Evolutionary conservation across 495 filamentous ascomycete species (phyloP).

Genomic region (Aspergillus affinis): DNA sequence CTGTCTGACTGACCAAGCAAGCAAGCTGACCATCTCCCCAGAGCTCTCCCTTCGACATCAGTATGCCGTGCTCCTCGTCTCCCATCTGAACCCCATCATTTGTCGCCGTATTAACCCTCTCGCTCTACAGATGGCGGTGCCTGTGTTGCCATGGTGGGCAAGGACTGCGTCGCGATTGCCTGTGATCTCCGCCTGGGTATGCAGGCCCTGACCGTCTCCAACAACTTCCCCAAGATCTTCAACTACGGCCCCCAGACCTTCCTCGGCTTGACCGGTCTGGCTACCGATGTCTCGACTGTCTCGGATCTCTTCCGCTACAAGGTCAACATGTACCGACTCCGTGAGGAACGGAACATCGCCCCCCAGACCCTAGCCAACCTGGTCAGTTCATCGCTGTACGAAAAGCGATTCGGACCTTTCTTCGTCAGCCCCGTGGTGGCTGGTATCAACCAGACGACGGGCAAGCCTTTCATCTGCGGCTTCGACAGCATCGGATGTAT

Average conservation of each 20-base stretch:
- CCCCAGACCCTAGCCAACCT: conserved; percentile 95
- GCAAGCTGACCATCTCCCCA: conserved; percentile 43
- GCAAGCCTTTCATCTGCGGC: conserved; percentile 95
- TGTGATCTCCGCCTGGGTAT: conserved; percentile 97
- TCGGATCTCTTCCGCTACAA: conserved; percentile 98
- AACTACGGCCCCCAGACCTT: conserved; percentile 87
- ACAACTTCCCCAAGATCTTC: conserved; percentile 99
- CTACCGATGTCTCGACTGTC: conserved; percentile 93
- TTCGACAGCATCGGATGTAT: conserved; percentile 99
- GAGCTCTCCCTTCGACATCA: conserved; percentile 86
- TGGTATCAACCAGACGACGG: conserved; percentile 87
- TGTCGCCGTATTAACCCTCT: conserved; percentile 28
- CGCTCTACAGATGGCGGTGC: conserved; percentile 77
- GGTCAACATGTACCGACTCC: conserved; percentile 98
- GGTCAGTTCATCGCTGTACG: conserved; percentile 85
- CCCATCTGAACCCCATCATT: conserved; percentile 6
- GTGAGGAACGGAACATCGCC: conserved; percentile 93
- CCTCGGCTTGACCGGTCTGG: conserved; percentile 94
- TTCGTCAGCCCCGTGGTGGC: conserved; percentile 94
- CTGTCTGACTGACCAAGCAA: conserved; percentile 6
- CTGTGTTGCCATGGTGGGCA: conserved; percentile 97
- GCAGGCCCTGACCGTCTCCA: conserved; percentile 93
- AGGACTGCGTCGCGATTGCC: conserved; percentile 98
- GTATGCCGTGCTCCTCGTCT: conserved; percentile 48
- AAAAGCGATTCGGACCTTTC: conserved; percentile 92